A percentile compares a stretch with the other conserved stretches of the same genome.
These are phyloP conservation scores for Isoetes taiwanensis DNA, from an alignment of 75 land plant genomes.

Conservation along the genomic window DNA sequence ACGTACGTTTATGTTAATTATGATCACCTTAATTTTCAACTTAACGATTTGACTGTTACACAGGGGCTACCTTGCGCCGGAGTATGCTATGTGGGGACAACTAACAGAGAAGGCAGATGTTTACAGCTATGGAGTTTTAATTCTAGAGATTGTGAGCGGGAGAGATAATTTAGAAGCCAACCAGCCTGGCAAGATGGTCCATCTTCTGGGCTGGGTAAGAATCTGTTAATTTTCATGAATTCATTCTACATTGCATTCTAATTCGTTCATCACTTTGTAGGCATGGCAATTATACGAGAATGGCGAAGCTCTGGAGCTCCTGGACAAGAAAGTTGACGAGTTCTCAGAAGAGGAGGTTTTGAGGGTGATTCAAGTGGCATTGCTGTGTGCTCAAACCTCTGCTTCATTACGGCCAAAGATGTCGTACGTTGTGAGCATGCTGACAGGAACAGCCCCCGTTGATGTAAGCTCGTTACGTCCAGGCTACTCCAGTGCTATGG, in stretches of 20 bases:
- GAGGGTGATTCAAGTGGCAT: constrained; percentile 7
- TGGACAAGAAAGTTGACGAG: constrained; percentile 7
- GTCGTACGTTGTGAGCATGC: neutral
- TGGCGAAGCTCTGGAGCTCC: constrained; percentile 1
- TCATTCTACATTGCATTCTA: no score
- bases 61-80: constrained; percentile 2
- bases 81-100: constrained; percentile 4
- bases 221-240: no score
- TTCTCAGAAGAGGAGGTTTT: constrained; percentile 8
- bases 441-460: constrained; percentile 9
- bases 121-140: constrained; percentile 3
- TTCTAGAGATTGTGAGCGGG: neutral
- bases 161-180: neutral
- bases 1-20: neutral
- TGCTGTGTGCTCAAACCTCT: constrained; percentile 6
- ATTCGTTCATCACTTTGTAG: no score
- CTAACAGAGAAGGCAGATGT: constrained; percentile 8
- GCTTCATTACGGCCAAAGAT: neutral
- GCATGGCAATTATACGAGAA: constrained; percentile 10
- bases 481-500: neutral
- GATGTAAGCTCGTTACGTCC: constrained; percentile 6
- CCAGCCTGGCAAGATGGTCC: neutral
- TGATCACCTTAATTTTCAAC: neutral
- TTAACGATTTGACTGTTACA: neutral
- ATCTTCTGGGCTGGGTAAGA: constrained; percentile 3